phyloP scores from a whole-genome alignment of 1,284 basidiomycete species.

The Rhodotorula mucilaginosa region DNA sequence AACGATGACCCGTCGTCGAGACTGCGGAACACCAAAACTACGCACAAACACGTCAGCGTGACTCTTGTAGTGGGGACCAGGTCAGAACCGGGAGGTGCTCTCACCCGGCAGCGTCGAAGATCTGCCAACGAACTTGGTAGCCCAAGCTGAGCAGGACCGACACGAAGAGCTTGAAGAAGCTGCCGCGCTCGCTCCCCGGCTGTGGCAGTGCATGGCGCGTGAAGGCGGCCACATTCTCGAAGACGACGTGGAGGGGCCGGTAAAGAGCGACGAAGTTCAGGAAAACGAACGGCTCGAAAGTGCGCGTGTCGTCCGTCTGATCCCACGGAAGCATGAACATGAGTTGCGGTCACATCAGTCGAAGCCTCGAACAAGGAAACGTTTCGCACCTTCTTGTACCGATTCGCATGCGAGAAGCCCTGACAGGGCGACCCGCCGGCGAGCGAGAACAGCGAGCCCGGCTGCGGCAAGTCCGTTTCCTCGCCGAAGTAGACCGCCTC shows the following conservation, averaged over 20 bases:
- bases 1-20: constrained; percentile 13
- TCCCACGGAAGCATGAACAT: background rate
- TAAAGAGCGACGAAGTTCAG: background rate
- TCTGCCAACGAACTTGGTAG: constrained; percentile 10
- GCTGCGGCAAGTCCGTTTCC: background rate
- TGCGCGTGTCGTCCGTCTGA: constrained; percentile 4
- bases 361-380: background rate
- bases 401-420: constrained; percentile 6
- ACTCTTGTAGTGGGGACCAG: background rate
- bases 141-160: background rate
- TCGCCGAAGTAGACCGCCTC: constrained; percentile 3
- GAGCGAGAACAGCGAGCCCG: background rate
- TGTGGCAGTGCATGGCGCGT: constrained; percentile 3
- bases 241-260: background rate
- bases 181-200: background rate
- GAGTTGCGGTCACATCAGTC: background rate
- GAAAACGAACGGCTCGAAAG: constrained; percentile 20
- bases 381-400: background rate
- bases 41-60: background rate
- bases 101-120: constrained; percentile 12
- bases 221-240: constrained; percentile 22
- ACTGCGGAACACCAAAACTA: constrained; percentile 19
- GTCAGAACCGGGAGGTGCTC: background rate
- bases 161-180: constrained; percentile 12
- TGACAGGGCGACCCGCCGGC: constrained; percentile 19